A percentile compares a stretch with the other conserved stretches of the same genome.
Conservation (phyloP, 148 eudicot genomes). For the Cornus controversa region DNA sequence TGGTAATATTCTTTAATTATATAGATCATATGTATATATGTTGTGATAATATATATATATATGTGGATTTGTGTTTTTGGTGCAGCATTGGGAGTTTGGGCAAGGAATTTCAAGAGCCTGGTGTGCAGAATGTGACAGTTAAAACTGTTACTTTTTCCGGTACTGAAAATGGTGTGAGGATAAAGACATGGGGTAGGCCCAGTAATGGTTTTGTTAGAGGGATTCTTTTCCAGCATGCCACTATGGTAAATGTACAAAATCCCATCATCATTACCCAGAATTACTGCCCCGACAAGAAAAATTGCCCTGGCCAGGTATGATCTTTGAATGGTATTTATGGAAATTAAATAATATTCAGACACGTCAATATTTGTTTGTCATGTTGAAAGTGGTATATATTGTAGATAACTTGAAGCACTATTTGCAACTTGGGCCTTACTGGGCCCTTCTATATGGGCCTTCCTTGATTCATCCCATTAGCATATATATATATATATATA, state of each 20-base stretch:
- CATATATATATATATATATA: too few relatives aligned
- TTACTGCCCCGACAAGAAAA: constrained; percentile 44
- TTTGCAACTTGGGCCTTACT: too few relatives aligned
- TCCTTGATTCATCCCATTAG: too few relatives aligned
- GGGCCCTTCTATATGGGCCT: too few relatives aligned
- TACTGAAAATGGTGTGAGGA: constrained; percentile 59
- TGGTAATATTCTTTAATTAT: too few relatives aligned
- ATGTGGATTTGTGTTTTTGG: too few relatives aligned
- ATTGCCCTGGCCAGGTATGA: constrained; percentile 45
- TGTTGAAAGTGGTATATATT: too few relatives aligned
- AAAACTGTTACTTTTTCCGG: constrained; percentile 28
- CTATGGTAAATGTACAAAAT: constrained; percentile 46
- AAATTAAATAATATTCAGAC: not conserved
- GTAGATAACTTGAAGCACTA: too few relatives aligned
- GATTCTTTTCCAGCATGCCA: constrained; percentile 37
- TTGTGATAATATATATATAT: not conserved
- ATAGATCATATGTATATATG: too few relatives aligned
- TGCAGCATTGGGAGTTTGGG: constrained; percentile 69
- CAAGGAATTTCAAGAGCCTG: constrained; percentile 35
- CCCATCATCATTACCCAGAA: constrained; percentile 58
- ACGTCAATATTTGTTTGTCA: too few relatives aligned
- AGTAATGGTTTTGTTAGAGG: constrained; percentile 49
- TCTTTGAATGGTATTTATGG: not conserved
- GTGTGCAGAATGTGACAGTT: constrained; percentile 56
- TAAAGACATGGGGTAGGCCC: constrained; percentile 66